Percentiles rank a stretch among this genome's conserved stretches.
These are phyloP conservation scores for Pythium pyrilobum DNA, from an alignment of 352 stramenopile genomes.

Conservation along the genomic window DNA sequence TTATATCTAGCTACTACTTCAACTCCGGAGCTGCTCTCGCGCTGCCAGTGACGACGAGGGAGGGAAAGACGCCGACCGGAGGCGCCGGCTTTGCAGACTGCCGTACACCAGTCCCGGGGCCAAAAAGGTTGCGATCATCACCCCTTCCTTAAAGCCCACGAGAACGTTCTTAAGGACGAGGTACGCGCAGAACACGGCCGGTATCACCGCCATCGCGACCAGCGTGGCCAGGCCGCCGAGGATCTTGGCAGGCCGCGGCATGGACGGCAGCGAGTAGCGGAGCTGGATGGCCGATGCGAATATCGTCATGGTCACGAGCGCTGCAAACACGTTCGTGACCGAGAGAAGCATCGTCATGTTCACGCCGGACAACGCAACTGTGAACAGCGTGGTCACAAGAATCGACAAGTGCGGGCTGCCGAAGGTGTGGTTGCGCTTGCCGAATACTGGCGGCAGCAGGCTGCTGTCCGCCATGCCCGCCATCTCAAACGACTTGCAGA, in stretches of 20 bases:
- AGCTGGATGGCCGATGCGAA: conserved; percentile 87
- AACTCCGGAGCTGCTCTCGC: too few species aligned
- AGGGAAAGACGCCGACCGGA: neutral
- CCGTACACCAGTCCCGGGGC: conserved; percentile 29
- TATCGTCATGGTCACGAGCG: conserved; percentile 80
- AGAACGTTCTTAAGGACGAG: conserved; percentile 16
- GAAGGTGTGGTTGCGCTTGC: conserved; percentile 35
- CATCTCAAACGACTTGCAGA: conserved; percentile 86
- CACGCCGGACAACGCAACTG: conserved; percentile 28
- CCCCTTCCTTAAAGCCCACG: conserved; percentile 3
- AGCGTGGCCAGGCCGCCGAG: conserved; percentile 27
- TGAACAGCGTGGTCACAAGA: conserved; percentile 28
- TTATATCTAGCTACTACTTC: too few species aligned
- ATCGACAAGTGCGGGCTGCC: conserved; percentile 42
- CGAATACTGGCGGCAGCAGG: conserved; percentile 76
- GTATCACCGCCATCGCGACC: conserved; percentile 15
- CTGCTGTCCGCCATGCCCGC: conserved; percentile 68
- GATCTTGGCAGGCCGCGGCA: conserved; percentile 48
- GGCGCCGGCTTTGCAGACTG: conserved; percentile 20
- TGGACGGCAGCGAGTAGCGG: conserved; percentile 52
- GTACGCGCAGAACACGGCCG: conserved; percentile 7
- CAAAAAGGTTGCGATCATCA: conserved; percentile 36
- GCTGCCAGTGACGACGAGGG: too few species aligned
- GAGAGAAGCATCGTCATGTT: conserved; percentile 67
- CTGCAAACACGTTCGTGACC: conserved; percentile 89